Evolutionary conservation across 2,329 filamentous ascomycete genomes (phyloP), one percentile per base, ranked within the genome.

Genomic region (Coniella vitis): DNA sequence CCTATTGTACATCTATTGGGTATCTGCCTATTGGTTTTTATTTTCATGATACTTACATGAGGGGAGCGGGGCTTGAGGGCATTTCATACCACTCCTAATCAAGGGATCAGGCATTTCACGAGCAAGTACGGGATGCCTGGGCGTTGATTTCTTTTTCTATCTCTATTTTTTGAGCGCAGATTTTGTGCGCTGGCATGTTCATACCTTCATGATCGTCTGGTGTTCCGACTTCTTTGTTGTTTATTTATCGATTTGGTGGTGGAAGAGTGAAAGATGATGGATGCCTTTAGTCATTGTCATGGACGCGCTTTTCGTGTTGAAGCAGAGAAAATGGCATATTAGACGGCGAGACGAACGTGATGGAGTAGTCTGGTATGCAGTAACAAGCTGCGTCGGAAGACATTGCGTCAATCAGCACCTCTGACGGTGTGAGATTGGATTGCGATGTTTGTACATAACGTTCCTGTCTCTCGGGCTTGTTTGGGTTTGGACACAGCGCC

Each of bases 221-320:
- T 39, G 45, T 39, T 31, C 10, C 14, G 13, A 47, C 40, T 45
- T 22, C 36, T 32, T 58, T 60, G 55, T 55, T 50, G 42, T 54
- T 56, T 55, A 55, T 34, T 39, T 43, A 47, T 51, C 38, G 47
- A 48, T 17, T 16, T 39, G 38, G 45, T 50, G 43, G 7, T 4
- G 29, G 29, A 20, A 29, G 29, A 16, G 19, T 13, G 40, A 14
- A 32, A 25, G 31, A 9, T 16, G 21, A 42, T 32, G 29, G 29
- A 43, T 19, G 25, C 16, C 19, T 19, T 31, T 12, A 19, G 13
- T 34, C 16, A n/a, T 13, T 36, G 34, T 20, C 29, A 45, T 21
- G 31, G n/a, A 34, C 12, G 19, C 17, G 49, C n/a, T n/a, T n/a
- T n/a, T 36, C 48, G 25, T n/a, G 34, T 48, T 43, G 43, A 36